A percentile compares a stretch with the other conserved stretches of the same genome.
These are phyloP conservation scores for Hyaloscypha finlandica DNA, from an alignment of 495 filamentous ascomycete species.

Conservation along the genomic window DNA sequence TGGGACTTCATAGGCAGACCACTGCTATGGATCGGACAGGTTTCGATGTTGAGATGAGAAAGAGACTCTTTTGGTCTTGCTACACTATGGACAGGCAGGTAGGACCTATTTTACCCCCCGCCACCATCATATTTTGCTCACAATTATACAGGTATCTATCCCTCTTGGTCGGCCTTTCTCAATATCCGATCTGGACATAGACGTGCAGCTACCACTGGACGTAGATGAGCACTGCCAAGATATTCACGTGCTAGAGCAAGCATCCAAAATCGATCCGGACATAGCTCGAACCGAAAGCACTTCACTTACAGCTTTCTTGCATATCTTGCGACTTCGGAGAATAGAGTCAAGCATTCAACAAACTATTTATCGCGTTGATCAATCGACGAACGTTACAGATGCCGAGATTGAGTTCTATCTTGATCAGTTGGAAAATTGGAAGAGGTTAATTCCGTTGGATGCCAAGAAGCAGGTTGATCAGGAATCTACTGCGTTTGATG, in stretches of 20 bases:
- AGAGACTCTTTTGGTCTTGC: slow-evolving; percentile 18
- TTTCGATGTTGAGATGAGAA: slow-evolving; percentile 12
- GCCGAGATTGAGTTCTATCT: slow-evolving; percentile 10
- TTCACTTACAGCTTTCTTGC: slow-evolving; percentile 10
- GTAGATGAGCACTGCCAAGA: slow-evolving; percentile 9
- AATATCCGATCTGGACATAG: slow-evolving; percentile 15
- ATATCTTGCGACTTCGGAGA: slow-evolving; percentile 8
- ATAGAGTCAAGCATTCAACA: slow-evolving; percentile 19
- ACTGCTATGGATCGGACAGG: neutral
- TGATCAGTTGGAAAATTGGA: slow-evolving; percentile 11
- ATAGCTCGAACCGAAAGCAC: neutral
- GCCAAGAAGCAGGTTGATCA: slow-evolving; percentile 7
- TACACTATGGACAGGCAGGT: slow-evolving; percentile 12
- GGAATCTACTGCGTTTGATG: slow-evolving; percentile 9
- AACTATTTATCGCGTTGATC: slow-evolving; percentile 12
- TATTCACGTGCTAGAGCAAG: slow-evolving; percentile 7
- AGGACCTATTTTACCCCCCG: too few relatives aligned
- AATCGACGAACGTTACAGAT: neutral
- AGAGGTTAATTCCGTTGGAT: slow-evolving; percentile 5
- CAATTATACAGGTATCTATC: neutral
- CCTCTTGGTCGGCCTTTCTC: slow-evolving; percentile 16
- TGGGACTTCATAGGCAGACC: slow-evolving; percentile 44
- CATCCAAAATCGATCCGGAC: slow-evolving; percentile 11
- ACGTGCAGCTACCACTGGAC: slow-evolving; percentile 7
- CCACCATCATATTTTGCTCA: too few relatives aligned